Evolutionary conservation across 176 grass and related monocot species (phyloP).

Genomic region (Oryza rufipogon): DNA sequence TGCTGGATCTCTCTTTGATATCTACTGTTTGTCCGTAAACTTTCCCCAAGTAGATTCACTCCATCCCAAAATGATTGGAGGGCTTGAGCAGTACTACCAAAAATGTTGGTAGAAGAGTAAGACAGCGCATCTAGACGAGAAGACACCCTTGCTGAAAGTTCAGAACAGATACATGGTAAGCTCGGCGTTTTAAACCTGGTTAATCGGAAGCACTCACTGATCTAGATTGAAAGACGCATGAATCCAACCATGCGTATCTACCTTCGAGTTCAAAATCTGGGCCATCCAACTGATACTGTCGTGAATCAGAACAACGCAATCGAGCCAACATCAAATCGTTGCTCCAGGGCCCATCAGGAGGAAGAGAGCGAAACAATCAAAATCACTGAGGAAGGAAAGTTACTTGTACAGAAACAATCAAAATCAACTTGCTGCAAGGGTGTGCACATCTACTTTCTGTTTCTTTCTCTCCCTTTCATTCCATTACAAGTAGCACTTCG

Average conservation of each 20-base stretch:
- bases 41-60: not conserved
- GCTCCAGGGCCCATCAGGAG: not conserved
- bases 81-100: not conserved
- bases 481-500: not conserved
- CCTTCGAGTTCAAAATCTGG: not conserved
- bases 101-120: slow-evolving; percentile 7
- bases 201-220: not conserved
- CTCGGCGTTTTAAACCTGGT: not conserved
- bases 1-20: not conserved
- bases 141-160: slow-evolving; percentile 12
- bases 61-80: not conserved
- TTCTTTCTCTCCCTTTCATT: slow-evolving; percentile 21
- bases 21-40: not conserved
- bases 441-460: not conserved
- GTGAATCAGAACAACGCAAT: not conserved
- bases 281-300: not conserved
- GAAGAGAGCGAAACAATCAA: not conserved
- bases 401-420: not conserved
- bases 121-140: slow-evolving; percentile 21
- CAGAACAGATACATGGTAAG: not conserved
- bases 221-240: not conserved
- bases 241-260: not conserved
- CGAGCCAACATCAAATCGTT: not conserved
- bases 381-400: not conserved
- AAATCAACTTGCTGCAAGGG: not conserved